A percentile compares a stretch with the other conserved stretches of the same genome.
Evolutionary conservation across 2,329 filamentous ascomycete genomes (phyloP).

Genomic region (Parasarocladium wereldwijsianum): DNA sequence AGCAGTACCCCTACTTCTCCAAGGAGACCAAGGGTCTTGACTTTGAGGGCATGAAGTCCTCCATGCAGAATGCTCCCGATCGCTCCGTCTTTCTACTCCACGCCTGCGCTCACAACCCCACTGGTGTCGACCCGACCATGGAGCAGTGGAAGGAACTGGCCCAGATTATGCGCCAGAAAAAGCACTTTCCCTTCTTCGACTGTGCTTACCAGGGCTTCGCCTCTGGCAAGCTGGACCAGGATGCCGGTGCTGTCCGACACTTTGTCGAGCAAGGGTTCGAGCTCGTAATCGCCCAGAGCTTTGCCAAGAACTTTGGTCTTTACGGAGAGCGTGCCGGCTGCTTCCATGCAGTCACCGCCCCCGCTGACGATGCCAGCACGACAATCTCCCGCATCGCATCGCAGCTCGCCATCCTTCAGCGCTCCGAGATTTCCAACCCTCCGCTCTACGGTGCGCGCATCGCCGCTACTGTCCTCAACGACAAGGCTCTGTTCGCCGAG

Average conservation of each 20-base stretch:
- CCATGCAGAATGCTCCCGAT: conserved; percentile 56
- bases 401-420: conserved; percentile 86
- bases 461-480: conserved; percentile 71
- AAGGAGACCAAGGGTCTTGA: conserved; percentile 80
- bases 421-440: conserved; percentile 94
- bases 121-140: conserved; percentile 83
- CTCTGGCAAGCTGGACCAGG: conserved; percentile 70
- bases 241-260: conserved; percentile 86
- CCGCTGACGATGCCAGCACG: conserved; percentile 49
- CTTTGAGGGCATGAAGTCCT: conserved; percentile 71
- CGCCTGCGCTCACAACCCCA: conserved; percentile 95
- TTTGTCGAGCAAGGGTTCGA: conserved; percentile 88
- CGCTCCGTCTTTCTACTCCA: conserved; percentile 83
- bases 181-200: conserved; percentile 97
- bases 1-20: conserved; percentile 88
- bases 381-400: conserved; percentile 56
- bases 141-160: conserved; percentile 93
- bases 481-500: conserved; percentile 64
- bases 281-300: conserved; percentile 78
- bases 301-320: conserved; percentile 95
- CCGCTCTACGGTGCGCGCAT: conserved; percentile 89
- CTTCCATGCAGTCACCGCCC: conserved; percentile 81
- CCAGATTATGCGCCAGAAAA: conserved; percentile 56
- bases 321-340: conserved; percentile 94
- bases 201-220: conserved; percentile 96